Percentiles rank a stretch among this genome's conserved stretches.
phyloP scores from a whole-genome alignment of 2,329 filamentous ascomycete species.

The Tolypocladium endophyticum region DNA sequence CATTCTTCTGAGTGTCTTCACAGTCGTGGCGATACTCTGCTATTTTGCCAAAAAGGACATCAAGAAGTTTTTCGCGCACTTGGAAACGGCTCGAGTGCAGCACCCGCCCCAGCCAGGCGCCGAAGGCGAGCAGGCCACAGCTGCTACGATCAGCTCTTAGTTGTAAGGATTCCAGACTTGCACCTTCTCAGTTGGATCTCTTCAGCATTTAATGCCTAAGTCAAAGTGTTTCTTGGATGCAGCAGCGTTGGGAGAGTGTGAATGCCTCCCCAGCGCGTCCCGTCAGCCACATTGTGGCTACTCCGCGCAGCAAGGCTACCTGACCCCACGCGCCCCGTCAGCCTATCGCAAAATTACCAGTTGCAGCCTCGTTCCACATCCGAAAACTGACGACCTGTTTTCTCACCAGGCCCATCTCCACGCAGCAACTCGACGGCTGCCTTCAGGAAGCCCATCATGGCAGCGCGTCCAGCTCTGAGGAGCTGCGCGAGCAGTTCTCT shows the following conservation, averaged over 20 bases:
- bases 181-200: no score
- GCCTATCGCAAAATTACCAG: not conserved
- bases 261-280: not conserved
- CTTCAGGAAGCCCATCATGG: conserved; percentile 11
- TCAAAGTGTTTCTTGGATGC: not conserved
- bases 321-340: not conserved
- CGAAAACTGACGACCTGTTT: not conserved
- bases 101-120: not conserved
- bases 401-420: not conserved
- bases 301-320: not conserved
- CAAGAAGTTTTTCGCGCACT: conserved; percentile 16
- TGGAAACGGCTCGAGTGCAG: conserved; percentile 5
- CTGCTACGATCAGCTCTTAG: not conserved
- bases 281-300: conserved; percentile 1
- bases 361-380: not conserved
- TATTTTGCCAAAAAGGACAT: conserved; percentile 19
- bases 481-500: conserved; percentile 14
- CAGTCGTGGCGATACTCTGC: conserved; percentile 15
- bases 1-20: conserved; percentile 19
- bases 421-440: conserved; percentile 1
- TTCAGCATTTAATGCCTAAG: no score
- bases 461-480: conserved; percentile 17
- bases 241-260: not conserved
- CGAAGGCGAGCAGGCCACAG: not conserved
- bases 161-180: not conserved